Base-by-base conservation (phyloP, 192 early-diverging fungal species). In the Funneliformis mosseae region DNA sequence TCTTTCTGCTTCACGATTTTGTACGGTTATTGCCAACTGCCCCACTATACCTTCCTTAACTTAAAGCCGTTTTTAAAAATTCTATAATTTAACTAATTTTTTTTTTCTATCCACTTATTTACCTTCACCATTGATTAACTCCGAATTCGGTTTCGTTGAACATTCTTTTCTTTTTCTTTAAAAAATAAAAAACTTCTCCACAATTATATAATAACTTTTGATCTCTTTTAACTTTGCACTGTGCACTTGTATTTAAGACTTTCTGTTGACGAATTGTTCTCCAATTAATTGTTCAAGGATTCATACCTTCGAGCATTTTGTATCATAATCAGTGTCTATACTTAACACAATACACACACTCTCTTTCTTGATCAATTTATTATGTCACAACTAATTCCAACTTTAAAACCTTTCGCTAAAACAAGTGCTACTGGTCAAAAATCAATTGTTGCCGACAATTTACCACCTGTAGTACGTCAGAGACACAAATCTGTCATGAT, bases 1-100 rank as follows among this genome's bases (percentile, higher is more conserved):
- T 45, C 68, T 42, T 33, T 70, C 28, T 33, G 42, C 21, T 70
- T 70, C 41, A 70, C 68, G 68, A 70, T 70, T 39, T 42, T 70
- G 41, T 41, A 41, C 33, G 64, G 27, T 42, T 70, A 42, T 70
- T 16, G 18, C 68, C 39, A n/a, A 70, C 33, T 21, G n/a, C 21
- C 42, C n/a, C 28, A 41, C 68, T 41, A 23, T 18, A 41, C n/a
- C 18, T 41, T 41, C 41, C 68, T 18, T 70, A 41, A 23, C 23
- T 25, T 25, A 28, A 70, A 33, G 68, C 33, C 68, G n/a, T n/a
- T 38, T n/a, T 16, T 43, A 41, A 70, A 33, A 33, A 14, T 70
- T 70, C 6, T 70, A n/a, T 41, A 23, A 70, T 41, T 70, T 70
- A 12, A 41, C 67, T 69, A 43, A 18, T n/a, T 41, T 8, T n/a